Evolutionary conservation across 2,329 filamentous ascomycete genomes (phyloP), one percentile per base, ranked within the genome.

Genomic region (Aspergillus viridinutans): DNA sequence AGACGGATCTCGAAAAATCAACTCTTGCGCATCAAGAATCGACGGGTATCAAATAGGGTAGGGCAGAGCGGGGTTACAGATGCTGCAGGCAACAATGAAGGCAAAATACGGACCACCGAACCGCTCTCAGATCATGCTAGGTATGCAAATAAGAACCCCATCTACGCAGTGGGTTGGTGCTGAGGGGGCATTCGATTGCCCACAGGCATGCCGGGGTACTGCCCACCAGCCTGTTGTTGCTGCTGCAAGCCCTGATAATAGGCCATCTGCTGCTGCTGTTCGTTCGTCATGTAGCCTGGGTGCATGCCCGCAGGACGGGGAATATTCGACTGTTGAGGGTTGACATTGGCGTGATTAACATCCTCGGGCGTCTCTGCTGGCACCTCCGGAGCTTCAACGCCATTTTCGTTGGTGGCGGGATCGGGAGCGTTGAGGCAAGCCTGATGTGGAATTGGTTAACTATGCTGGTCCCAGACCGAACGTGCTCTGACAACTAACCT

Each of bases 341-440:
- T 89, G 57, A 95, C 83, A 67, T 92, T 89, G 68, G 84, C 85
- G 69, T 89, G 87, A 62, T 86, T 78, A 59, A 92, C 87, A 74
- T 97, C 94, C 76, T 97, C 94, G 54, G 93, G 92, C 1, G 93
- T 95, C 64, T 97, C 92, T 69, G 91, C 89, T 6, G 74, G 71
- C 62, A 89, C 85, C 65, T 89, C 88, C 61, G 81, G 77, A 63
- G 89, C 88, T 63, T 92, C 89, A 60, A 90, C 88, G 52, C 89
- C 89, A 67, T 92, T 92, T 72, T 96, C 90, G 69, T 86, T 87
- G 69, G 90, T 90, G 35, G 86, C 84, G 25, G 93, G 92, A 75
- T 99, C 94, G 45, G 94, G 94, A 21, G 94, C 94, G 75, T 99
- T 99, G 60, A 99, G 79, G 73, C 94, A 99, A 52, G 94, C 92